Conservation (phyloP, 2,329 filamentous ascomycete species). For the Stagonosporopsis cucurbitacearum region DNA sequence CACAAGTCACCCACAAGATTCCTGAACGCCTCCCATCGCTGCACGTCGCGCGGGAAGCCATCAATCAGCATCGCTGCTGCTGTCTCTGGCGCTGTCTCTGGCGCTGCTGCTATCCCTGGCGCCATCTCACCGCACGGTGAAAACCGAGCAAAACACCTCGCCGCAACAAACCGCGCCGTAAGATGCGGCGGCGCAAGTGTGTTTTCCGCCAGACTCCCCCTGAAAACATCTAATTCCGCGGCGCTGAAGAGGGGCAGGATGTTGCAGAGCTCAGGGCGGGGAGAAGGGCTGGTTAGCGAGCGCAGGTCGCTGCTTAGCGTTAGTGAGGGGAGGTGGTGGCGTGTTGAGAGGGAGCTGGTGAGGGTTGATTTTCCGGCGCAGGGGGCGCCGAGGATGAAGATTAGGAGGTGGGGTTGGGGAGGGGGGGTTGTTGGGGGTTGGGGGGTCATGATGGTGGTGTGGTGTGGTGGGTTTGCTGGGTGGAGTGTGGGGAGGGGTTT, state of each 20-base stretch:
- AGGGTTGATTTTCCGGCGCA: conserved; percentile 24
- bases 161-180: conserved; percentile 13
- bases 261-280: background rate
- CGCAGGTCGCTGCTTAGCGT: conserved; percentile 21
- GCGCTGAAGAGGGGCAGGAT: conserved; percentile 10
- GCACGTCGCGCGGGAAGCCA: conserved; percentile 17
- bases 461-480: background rate
- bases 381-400: background rate
- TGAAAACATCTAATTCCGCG: conserved; percentile 6
- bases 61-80: conserved; percentile 15
- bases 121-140: too few species aligned
- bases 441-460: background rate
- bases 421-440: too few species aligned
- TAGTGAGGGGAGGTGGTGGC: conserved; percentile 18
- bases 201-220: conserved; percentile 4
- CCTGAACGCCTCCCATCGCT: conserved; percentile 14
- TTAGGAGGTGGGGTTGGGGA: background rate
- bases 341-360: conserved; percentile 7
- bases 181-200: conserved; percentile 10
- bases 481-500: background rate
- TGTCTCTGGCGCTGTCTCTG: background rate
- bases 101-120: too few species aligned
- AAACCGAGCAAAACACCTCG: conserved; percentile 14
- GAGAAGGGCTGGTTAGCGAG: conserved; percentile 9
- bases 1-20: conserved; percentile 8